Percentiles rank a stretch among this genome's conserved stretches.
phyloP scores from a whole-genome alignment of 1,284 basidiomycete genomes.

The Abortiporus biennis region DNA sequence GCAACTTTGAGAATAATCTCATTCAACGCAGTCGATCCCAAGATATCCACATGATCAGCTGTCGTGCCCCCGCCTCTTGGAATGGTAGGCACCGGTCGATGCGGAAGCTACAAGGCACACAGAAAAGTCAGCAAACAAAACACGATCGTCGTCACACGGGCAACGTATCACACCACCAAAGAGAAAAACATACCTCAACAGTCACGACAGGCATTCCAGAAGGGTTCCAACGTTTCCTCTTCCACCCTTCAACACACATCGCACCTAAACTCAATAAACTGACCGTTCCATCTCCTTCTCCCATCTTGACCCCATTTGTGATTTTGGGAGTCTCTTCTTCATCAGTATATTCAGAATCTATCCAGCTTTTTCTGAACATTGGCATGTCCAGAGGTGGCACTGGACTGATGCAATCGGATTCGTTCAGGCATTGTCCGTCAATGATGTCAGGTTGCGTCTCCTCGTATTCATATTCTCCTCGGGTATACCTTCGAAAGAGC shows the following conservation, averaged over 20 bases:
- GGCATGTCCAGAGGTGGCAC: conserved; percentile 53
- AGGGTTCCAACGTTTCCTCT: conserved; percentile 88
- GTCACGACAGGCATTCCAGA: conserved; percentile 83
- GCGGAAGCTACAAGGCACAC: conserved; percentile 61
- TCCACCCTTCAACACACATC: conserved; percentile 97
- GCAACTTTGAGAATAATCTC: conserved; percentile 89
- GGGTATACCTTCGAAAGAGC: conserved; percentile 51
- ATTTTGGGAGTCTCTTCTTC: conserved; percentile 63
- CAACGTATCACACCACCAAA: not conserved
- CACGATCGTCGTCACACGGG: not conserved
- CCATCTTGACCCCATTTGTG: conserved; percentile 80
- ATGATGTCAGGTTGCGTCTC: conserved; percentile 46
- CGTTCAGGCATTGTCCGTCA: conserved; percentile 33
- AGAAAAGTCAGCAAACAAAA: conserved; percentile 5
- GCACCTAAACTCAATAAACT: conserved; percentile 84
- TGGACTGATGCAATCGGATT: conserved; percentile 33
- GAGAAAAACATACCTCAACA: conserved; percentile 58
- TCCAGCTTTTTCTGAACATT: conserved; percentile 63
- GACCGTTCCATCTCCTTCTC: conserved; percentile 96
- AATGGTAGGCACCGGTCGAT: conserved; percentile 71
- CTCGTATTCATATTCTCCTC: conserved; percentile 65
- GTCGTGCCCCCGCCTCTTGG: conserved; percentile 90
- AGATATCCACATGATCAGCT: conserved; percentile 89
- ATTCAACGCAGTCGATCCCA: conserved; percentile 85
- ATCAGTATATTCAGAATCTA: conserved; percentile 78